phyloP scores from a whole-genome alignment of 2,329 filamentous ascomycete species.

The Claviceps humidiphila region DNA sequence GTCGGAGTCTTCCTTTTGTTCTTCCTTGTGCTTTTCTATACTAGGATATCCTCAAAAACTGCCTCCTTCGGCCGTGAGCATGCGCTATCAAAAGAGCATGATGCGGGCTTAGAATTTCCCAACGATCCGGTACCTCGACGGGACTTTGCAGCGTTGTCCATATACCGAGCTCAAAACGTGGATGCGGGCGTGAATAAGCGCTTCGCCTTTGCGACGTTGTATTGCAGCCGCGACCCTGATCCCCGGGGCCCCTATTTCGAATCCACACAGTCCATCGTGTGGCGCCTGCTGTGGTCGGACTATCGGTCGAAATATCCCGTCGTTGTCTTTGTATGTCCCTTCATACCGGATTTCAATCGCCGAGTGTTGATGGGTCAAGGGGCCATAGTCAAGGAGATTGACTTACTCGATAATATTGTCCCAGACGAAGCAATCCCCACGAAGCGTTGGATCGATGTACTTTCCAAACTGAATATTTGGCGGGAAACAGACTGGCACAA shows the following conservation, averaged over 20 bases:
- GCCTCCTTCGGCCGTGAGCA: background rate
- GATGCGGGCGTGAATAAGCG: background rate
- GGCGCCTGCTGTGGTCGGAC: constrained; percentile 1
- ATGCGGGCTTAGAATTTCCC: constrained; percentile 1
- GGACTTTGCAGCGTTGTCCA: background rate
- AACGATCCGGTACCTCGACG: constrained; percentile 1
- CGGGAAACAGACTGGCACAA: constrained; percentile 1
- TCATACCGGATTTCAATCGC: background rate
- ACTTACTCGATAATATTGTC: background rate
- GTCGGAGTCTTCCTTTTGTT: background rate
- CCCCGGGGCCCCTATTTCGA: background rate
- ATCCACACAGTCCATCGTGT: constrained; percentile 1
- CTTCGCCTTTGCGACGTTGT: constrained; percentile 1
- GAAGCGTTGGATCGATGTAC: constrained; percentile 3
- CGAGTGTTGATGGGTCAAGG: background rate
- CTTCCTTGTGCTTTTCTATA: background rate
- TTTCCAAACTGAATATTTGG: constrained; percentile 3
- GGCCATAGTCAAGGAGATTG: constrained; percentile 1
- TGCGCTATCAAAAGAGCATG: background rate
- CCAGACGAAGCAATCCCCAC: background rate
- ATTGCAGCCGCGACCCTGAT: constrained; percentile 2
- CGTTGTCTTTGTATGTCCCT: constrained; percentile 2
- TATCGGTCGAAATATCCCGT: constrained; percentile 1
- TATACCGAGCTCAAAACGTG: constrained; percentile 1
- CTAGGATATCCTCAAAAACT: background rate